Evolutionary conservation across 2,329 filamentous ascomycete genomes (phyloP).

Genomic region (Penicillium sp.): DNA sequence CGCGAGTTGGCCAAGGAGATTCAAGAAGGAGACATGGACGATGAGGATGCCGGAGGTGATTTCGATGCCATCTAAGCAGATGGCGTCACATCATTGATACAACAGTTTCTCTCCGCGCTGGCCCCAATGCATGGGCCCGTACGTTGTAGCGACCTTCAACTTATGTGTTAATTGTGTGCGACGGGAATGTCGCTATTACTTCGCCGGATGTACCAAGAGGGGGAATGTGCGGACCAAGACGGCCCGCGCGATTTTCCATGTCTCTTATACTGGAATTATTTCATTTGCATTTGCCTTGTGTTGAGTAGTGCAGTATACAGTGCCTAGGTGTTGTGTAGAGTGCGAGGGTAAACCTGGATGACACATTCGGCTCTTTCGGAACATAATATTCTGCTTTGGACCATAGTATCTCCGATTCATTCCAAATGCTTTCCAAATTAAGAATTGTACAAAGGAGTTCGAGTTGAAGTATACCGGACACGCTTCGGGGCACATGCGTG

Average conservation of each 20-base stretch:
- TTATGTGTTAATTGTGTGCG: slow-evolving; percentile 31
- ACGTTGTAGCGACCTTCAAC: slow-evolving; percentile 20
- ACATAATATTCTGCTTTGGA: not conserved
- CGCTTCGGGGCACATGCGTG: slow-evolving; percentile 5
- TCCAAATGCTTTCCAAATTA: not conserved
- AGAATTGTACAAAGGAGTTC: not conserved
- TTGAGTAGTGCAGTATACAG: not conserved
- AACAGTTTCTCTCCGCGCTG: slow-evolving; percentile 13
- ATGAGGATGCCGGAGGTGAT: slow-evolving; percentile 91
- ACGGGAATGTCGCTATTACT: slow-evolving; percentile 16
- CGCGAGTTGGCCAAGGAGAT: slow-evolving; percentile 98
- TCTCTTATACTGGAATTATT: slow-evolving; percentile 28
- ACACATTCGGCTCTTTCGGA: not conserved
- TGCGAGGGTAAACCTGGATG: not conserved
- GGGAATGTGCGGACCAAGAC: slow-evolving; percentile 27
- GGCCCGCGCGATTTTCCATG: slow-evolving; percentile 27
- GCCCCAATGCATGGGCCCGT: slow-evolving; percentile 16
- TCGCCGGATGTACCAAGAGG: slow-evolving; percentile 28
- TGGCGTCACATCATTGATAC: slow-evolving; percentile 20
- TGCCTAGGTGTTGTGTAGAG: not conserved
- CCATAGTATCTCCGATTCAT: slow-evolving; percentile 5
- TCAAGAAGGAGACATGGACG: slow-evolving; percentile 93
- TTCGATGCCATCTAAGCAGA: slow-evolving; percentile 84
- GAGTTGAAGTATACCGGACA: not conserved
- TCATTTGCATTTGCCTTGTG: slow-evolving; percentile 12